These are phyloP conservation scores for Thermothelomyces thermophilus DNA, from an alignment of 2,329 filamentous ascomycete genomes.

Conservation along the genomic window DNA sequence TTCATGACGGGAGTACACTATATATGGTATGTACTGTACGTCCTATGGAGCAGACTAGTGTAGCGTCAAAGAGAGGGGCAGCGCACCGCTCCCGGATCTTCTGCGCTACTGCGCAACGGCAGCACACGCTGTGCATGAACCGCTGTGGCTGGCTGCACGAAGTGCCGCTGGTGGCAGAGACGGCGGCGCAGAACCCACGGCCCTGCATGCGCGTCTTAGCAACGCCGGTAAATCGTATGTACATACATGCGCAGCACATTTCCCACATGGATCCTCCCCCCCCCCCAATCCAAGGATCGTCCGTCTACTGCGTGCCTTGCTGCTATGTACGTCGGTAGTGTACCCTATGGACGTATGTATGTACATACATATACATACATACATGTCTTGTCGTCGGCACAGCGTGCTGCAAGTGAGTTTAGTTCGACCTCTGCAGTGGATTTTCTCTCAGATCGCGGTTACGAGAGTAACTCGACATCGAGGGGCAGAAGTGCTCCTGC, in stretches of 20 bases:
- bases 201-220: conserved; percentile 10
- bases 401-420: conserved; percentile 1
- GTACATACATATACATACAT: neutral
- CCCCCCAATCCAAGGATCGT: neutral
- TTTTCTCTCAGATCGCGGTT: neutral
- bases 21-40: too few species aligned
- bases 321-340: too few species aligned
- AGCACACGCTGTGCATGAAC: conserved; percentile 18
- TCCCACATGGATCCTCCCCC: neutral
- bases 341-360: too few species aligned
- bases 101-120: conserved; percentile 27
- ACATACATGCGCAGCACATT: neutral
- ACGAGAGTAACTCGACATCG: too few species aligned
- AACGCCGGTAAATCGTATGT: neutral
- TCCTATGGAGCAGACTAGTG: too few species aligned
- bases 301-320: too few species aligned
- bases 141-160: conserved; percentile 14
- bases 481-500: too few species aligned
- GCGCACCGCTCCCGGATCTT: conserved; percentile 22
- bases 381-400: neutral
- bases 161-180: neutral
- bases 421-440: neutral
- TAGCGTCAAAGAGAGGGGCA: neutral
- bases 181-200: neutral
- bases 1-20: too few species aligned